A percentile compares a stretch with the other conserved stretches of the same genome.
Conservation (phyloP, 139 green algal species). For the Micractinium conductrix region DNA sequence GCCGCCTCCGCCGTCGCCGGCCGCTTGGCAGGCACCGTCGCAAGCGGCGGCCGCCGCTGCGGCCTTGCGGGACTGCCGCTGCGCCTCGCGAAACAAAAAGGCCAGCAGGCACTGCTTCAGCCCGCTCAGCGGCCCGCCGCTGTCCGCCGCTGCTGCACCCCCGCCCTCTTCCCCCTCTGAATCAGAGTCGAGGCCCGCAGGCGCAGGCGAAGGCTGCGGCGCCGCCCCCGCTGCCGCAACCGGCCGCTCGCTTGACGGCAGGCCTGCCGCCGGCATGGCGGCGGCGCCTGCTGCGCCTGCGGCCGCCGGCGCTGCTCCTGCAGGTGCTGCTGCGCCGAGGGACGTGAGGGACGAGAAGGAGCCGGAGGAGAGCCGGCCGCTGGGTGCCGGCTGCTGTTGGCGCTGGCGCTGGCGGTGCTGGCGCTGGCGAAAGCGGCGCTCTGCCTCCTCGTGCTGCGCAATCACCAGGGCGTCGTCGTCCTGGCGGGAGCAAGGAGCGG, state of each 20-base stretch:
- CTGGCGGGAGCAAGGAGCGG: conserved; percentile 27
- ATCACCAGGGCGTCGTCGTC: conserved; percentile 63
- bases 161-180: not conserved
- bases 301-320: not conserved
- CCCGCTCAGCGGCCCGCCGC: not conserved
- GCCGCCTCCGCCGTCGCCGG: not conserved
- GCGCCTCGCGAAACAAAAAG: conserved; percentile 31
- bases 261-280: not conserved
- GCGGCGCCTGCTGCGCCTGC: not conserved
- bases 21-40: not conserved
- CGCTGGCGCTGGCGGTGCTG: not conserved
- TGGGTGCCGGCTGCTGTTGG: too few species aligned
- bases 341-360: too few species aligned
- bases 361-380: too few species aligned
- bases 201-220: not conserved
- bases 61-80: not conserved
- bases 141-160: not conserved
- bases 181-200: not conserved
- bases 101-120: conserved; percentile 49
- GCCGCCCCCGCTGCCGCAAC: not conserved
- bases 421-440: not conserved
- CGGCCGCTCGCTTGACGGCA: too few species aligned
- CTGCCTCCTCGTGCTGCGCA: conserved; percentile 27
- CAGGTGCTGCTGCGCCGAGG: not conserved
- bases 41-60: not conserved